Base-by-base conservation (phyloP, 2,329 filamentous ascomycete species). In the Fusarium burgessii region DNA sequence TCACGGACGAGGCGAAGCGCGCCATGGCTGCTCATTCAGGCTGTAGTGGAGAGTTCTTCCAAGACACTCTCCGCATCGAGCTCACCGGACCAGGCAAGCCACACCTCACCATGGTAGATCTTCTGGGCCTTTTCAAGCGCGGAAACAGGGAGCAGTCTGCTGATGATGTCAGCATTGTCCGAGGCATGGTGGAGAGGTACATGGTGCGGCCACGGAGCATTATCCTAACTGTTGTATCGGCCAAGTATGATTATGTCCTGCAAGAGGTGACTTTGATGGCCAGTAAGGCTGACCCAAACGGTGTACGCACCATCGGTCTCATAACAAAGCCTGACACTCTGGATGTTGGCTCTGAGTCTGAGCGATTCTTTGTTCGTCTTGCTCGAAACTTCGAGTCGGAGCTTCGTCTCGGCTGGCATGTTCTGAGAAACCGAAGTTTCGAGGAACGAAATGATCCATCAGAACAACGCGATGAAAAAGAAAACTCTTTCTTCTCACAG, bases 101-200 rank as follows among this genome's bases (percentile, higher is more conserved):
- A 9, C 85, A 88, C 33, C 79, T 91, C 11, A 91, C 89, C 0
- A 83, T 90, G 41, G 87, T 91, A 4, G 88, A 91, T 72, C 80
- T 90, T 5, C 88, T 88, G 0, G 88, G 88, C 0, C 77, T 90
- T 12, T 35, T 81, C 82, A 0, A 80, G 82, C 42, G 52, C 6
- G 52, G 20, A 4, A 62, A 86, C 80, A 25, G 84, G 83, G 52
- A 77, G 83, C 84, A 89, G 68, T 83, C 82, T 2, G 78, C 77
- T 7, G 74, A 76, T 4, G 85, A 87, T 49, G 81, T 84, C 2
- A 74, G 82, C 10, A 66, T 84, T 3, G 84, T 90, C 9, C 73
- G 78, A 5, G 74, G 82, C 0, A 79, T 91, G 5, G 86, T 90
- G 5, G 72, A 84, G 8, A 76, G 77, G 0, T 93, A 92, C 74